Evolutionary conservation across 306 rosid genomes (phyloP).

Genomic region (Oemleria cerasiformis): DNA sequence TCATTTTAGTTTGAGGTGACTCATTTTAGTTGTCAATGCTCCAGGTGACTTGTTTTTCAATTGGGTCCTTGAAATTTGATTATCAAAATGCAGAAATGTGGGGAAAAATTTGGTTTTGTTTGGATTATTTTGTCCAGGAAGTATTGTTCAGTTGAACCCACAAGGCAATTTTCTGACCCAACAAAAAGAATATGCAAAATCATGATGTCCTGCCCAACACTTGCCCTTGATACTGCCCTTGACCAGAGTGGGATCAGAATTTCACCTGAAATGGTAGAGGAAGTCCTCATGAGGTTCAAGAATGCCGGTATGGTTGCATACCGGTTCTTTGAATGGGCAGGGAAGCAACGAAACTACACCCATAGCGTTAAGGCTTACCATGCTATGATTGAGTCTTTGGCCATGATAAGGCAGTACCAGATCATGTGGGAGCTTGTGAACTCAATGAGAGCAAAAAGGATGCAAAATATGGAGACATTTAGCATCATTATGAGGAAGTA

Average conservation of each 20-base stretch:
- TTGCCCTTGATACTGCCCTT: conserved; percentile 68
- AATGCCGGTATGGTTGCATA: conserved; percentile 80
- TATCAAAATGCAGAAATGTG: conserved; percentile 14
- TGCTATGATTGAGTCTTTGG: conserved; percentile 68
- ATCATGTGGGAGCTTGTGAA: conserved; percentile 84
- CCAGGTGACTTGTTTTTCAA: neutral
- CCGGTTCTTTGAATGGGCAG: conserved; percentile 84
- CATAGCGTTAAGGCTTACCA: conserved; percentile 74
- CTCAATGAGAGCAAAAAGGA: conserved; percentile 57
- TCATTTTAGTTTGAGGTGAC: neutral
- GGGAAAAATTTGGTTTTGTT: conserved; percentile 4
- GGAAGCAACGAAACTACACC: conserved; percentile 46
- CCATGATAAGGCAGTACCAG: conserved; percentile 80
- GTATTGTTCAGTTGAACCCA: conserved; percentile 35
- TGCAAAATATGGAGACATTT: conserved; percentile 82
- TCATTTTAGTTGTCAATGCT: neutral
- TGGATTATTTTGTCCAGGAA: conserved; percentile 29
- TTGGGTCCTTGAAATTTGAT: neutral
- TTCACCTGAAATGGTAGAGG: conserved; percentile 62
- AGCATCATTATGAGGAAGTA: conserved; percentile 82
- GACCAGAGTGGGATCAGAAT: conserved; percentile 66
- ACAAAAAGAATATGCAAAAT: conserved; percentile 48
- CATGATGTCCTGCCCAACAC: conserved; percentile 51
- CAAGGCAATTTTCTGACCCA: conserved; percentile 42
- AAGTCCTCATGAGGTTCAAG: conserved; percentile 60